Evolutionary conservation across 805 yeast genomes (phyloP), one percentile per base, ranked within the genome.

Genomic region (Yarrowia porcina): DNA sequence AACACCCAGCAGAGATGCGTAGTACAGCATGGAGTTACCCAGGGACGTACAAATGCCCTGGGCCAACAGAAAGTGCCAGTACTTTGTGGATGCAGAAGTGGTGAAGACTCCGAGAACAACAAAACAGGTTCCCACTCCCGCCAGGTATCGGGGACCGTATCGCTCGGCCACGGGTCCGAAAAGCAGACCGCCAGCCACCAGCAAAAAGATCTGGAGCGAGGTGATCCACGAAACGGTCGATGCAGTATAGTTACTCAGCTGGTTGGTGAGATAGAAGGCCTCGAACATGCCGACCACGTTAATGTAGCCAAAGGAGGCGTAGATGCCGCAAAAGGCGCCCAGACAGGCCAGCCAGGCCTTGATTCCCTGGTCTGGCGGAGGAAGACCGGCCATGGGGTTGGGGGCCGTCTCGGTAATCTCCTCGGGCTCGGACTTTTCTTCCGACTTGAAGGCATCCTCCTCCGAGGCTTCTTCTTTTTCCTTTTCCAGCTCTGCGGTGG

Each of bases 161-260:
- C 78, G 72, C 67, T 86, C 91, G 68, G 85, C 85, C 1, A 83
- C 63, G 0, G 84, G 80, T 2, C 86, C 76, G 64, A 75, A 69
- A 42, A 71, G 87, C 4, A 80, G 70, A 6, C 87, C 83, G 18
- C 84, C 71, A 35, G 74, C 68, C 65, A 75, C 75, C 64, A 74
- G 72, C 54, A 76, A 65, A 64, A 73, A 74, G 20, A 75, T 65
- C 66, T 72, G 75, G 9, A 74, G 63, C 8, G 74, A 80, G 68
- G 88, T 88, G 64, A 88, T 82, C 94, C 93, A 88, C 0, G 89
- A 83, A 5, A 86, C 76, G 3, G 82, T 72, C 17, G 86, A 77
- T 12, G 83, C 76, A 17, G 80, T 70, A 21, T 77, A 71, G 32
- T 76, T 66, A 3, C 69, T 69, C 63, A 88, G 75, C 66, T 84